Conservation (phyloP, 2,329 filamentous ascomycete genomes). For the Dichotomopilus funicola region DNA sequence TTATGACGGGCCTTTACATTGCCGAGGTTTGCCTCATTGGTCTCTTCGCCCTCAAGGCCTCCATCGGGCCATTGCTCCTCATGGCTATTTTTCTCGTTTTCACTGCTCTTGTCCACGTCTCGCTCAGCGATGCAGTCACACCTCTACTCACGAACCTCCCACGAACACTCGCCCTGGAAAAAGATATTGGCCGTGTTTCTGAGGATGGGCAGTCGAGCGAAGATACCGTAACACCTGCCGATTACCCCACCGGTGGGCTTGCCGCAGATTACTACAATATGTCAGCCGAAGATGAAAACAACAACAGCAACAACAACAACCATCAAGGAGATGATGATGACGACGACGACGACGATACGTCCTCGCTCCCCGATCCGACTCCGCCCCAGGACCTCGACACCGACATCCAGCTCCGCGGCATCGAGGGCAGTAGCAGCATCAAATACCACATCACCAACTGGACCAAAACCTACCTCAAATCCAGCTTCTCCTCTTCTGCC, state of each 20-base stretch:
- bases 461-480: conserved; percentile 19
- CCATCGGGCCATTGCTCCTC: conserved; percentile 63
- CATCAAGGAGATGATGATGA: conserved; percentile 8
- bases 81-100: conserved; percentile 73
- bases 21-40: conserved; percentile 74
- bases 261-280: conserved; percentile 29
- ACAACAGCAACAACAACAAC: not conserved
- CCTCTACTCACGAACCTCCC: conserved; percentile 69
- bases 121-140: conserved; percentile 60
- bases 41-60: conserved; percentile 64
- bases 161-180: conserved; percentile 48
- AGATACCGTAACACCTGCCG: conserved; percentile 7
- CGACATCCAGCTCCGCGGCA: conserved; percentile 21
- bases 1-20: conserved; percentile 75
- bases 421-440: conserved; percentile 27
- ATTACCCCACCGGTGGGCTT: conserved; percentile 17
- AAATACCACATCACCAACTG: conserved; percentile 22
- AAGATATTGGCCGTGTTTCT: conserved; percentile 22
- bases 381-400: conserved; percentile 28
- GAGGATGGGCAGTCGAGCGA: conserved; percentile 11
- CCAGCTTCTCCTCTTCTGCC: conserved; percentile 9
- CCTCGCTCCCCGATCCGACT: conserved; percentile 18
- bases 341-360: conserved; percentile 29
- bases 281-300: conserved; percentile 25
- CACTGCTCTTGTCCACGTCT: conserved; percentile 68